A percentile compares a stretch with the other conserved stretches of the same genome.
phyloP scores from a whole-genome alignment of 495 filamentous ascomycete species.

The Podospora conica region DNA sequence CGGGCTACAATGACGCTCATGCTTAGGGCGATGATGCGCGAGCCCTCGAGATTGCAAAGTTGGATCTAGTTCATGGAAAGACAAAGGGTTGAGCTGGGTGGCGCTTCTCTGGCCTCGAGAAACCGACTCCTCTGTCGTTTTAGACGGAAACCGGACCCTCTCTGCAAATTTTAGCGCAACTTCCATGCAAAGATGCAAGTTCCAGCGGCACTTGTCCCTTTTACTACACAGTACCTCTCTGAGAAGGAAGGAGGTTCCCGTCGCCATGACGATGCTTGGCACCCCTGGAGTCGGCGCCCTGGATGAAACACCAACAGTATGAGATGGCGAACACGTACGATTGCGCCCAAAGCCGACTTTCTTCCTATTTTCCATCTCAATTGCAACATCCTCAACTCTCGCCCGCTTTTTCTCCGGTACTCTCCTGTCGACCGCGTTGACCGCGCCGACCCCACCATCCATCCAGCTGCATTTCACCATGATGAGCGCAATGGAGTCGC shows the following conservation, averaged over 20 bases:
- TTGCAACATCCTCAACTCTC: not conserved
- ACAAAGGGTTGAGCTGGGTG: not conserved
- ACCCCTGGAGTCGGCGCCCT: not conserved
- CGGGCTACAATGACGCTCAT: too few relatives aligned
- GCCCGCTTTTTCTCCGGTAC: not conserved
- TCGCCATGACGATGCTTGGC: not conserved
- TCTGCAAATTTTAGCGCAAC: too few relatives aligned
- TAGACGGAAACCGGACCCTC: not conserved
- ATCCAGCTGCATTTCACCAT: not conserved
- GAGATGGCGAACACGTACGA: not conserved
- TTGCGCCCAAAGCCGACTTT: not conserved
- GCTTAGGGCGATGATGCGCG: too few relatives aligned
- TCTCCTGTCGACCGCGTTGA: not conserved
- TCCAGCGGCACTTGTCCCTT: too few relatives aligned
- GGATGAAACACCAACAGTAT: not conserved
- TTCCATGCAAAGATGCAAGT: not conserved
- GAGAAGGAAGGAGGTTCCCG: too few relatives aligned
- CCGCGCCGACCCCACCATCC: not conserved
- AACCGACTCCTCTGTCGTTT: too few relatives aligned
- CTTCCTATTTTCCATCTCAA: not conserved
- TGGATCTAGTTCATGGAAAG: not conserved
- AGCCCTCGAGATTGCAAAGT: not conserved
- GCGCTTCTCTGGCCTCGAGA: not conserved
- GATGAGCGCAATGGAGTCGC: conserved; percentile 8
- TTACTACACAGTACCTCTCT: too few relatives aligned